Conservation (phyloP, 139 green algal species). For the Desmodesmus armatus region DNA sequence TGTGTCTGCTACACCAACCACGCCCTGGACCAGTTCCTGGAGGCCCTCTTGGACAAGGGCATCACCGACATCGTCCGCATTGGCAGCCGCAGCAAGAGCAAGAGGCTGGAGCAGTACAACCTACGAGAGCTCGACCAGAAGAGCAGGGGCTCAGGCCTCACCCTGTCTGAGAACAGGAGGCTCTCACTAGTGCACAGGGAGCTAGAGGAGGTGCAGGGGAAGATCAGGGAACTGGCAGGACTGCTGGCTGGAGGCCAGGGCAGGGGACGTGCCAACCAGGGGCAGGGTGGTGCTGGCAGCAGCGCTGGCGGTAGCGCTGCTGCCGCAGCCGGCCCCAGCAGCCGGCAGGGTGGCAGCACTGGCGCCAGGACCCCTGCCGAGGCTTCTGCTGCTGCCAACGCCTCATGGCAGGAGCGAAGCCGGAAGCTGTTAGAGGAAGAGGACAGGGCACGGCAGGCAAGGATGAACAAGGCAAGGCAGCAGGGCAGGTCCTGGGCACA, state of each 20-base stretch:
- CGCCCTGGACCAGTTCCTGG: slow-evolving; percentile 83
- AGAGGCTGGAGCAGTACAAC: slow-evolving; percentile 53
- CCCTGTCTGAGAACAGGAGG: background rate
- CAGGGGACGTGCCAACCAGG: background rate
- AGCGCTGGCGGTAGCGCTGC: background rate
- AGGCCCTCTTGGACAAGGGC: slow-evolving; percentile 71
- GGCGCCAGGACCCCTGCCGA: background rate
- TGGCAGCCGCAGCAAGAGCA: slow-evolving; percentile 60
- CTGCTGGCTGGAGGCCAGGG: slow-evolving; percentile 23
- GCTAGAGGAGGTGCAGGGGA: background rate
- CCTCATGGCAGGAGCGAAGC: background rate
- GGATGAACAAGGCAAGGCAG: background rate
- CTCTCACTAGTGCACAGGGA: background rate
- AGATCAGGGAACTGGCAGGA: background rate
- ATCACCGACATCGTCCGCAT: slow-evolving; percentile 70
- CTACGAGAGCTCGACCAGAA: slow-evolving; percentile 36
- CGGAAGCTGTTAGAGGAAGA: background rate
- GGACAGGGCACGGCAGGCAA: slow-evolving; percentile 2
- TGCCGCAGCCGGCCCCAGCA: too few relatives aligned
- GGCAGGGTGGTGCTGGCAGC: background rate
- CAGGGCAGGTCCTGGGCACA: background rate
- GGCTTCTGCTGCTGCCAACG: background rate
- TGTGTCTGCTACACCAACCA: slow-evolving; percentile 87
- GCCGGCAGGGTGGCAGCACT: too few relatives aligned
- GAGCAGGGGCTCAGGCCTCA: background rate